These are phyloP conservation scores for Metroxylon sagu DNA, from an alignment of 176 grass and related monocot genomes.

Conservation along the genomic window DNA sequence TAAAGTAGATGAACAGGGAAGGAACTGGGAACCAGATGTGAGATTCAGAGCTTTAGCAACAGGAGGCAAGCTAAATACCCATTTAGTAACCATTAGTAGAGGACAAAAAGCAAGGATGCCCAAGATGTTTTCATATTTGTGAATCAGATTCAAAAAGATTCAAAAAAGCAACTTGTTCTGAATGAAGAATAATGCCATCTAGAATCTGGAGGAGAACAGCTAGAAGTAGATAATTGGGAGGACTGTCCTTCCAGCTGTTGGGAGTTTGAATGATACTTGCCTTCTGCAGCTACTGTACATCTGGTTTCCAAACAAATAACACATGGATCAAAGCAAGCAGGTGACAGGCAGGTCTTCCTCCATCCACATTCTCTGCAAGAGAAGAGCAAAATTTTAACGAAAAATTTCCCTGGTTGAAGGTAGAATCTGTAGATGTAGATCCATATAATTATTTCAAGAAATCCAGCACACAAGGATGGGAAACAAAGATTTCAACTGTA, in stretches of 20 bases:
- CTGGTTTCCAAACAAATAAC: conserved; percentile 90
- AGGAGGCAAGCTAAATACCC: no score
- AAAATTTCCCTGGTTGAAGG: no score
- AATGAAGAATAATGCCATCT: conserved; percentile 1
- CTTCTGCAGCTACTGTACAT: conserved; percentile 81
- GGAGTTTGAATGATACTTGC: conserved; percentile 25
- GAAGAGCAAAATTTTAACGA: neutral
- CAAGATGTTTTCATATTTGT: no score
- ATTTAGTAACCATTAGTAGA: no score
- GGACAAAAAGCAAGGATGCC: no score
- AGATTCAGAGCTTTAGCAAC: no score
- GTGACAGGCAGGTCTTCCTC: conserved; percentile 57
- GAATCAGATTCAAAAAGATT: neutral
- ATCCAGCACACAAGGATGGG: no score
- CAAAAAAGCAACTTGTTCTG: neutral
- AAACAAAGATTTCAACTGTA: no score
- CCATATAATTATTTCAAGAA: neutral
- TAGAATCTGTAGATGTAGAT: conserved; percentile 6
- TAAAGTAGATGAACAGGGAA: no score
- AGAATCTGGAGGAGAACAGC: neutral
- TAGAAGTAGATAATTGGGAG: no score
- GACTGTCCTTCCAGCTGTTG: no score
- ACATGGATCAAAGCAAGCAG: conserved; percentile 65
- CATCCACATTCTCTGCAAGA: conserved; percentile 72
- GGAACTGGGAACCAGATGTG: no score